Base-by-base conservation (phyloP, 1,284 basidiomycete genomes). In the Somion occarium region DNA sequence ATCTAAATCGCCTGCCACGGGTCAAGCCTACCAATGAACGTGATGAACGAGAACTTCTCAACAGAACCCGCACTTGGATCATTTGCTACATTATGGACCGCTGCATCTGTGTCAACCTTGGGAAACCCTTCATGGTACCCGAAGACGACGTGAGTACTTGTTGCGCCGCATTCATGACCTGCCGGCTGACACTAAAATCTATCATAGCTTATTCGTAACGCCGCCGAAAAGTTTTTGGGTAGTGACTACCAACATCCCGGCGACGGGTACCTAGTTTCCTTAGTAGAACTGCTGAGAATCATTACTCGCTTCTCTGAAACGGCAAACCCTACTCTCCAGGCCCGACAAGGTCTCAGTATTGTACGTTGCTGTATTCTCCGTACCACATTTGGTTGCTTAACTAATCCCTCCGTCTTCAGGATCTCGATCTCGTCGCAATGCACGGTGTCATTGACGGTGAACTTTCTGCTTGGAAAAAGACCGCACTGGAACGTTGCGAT, bases 41-140 rank as follows among this genome's bases (percentile, higher is more conserved):
- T 15, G 61, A 67, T 38, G 72, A 74, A 60, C 69, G 75, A 22
- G 75, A 78, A 60, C 65, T 72, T 38, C 62, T 74, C 39, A 78
- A 77, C 57, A 65, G 74, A 7, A 70, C 71, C 23, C 68, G 75
- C 38, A 74, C 73, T 24, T 77, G 74, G 73, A 65, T 75, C 57
- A 67, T 74, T 56, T 76, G 74, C 63, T 75, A 72, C 59, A 69
- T 70, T 50, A 60, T 76, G 54, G 75, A 77, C 56, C 70, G 74
- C 12, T 70, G 64, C 34, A 62, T 66, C 30, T 69, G 71, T 45
- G 65, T 74, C 38, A 73, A 76, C 63, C 70, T 75, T 51, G 75
- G 75, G 46, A 75, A 74, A 55, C 69, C 71, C 1, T 70, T 70
- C 58, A 71, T 71, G 58, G 69, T 76, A 25, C 66, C 69, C 38